Percentiles rank a stretch among this genome's conserved stretches.
Conservation (phyloP, 2,329 filamentous ascomycete species). For the Alternaria atra region DNA sequence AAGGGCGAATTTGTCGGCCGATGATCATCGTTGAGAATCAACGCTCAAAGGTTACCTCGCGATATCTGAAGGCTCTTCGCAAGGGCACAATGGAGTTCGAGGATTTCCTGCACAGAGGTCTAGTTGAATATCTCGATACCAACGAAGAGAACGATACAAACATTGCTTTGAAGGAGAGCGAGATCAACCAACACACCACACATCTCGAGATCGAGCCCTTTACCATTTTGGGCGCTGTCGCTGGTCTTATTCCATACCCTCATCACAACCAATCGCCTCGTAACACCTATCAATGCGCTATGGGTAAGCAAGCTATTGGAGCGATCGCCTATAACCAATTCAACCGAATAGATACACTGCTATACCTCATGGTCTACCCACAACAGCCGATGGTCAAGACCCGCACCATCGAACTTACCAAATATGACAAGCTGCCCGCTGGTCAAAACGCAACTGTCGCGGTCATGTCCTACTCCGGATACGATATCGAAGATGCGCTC, state of each 20-base stretch:
- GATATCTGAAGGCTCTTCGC: constrained; percentile 82
- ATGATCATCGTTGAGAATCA: constrained; percentile 94
- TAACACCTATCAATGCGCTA: constrained; percentile 99
- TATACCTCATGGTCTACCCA: constrained; percentile 97
- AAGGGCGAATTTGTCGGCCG: constrained; percentile 94
- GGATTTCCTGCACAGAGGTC: constrained; percentile 86
- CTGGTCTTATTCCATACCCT: constrained; percentile 94
- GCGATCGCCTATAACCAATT: constrained; percentile 99
- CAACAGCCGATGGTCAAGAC: constrained; percentile 98
- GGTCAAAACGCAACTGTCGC: constrained; percentile 97
- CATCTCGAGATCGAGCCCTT: constrained; percentile 99
- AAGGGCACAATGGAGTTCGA: constrained; percentile 89
- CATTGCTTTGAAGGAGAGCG: constrained; percentile 86
- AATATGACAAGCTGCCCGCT: constrained; percentile 96
- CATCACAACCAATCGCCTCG: constrained; percentile 98
- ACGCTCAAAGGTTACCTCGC: constrained; percentile 78
- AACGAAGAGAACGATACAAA: constrained; percentile 98
- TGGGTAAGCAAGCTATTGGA: constrained; percentile 99
- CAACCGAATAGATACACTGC: constrained; percentile 91
- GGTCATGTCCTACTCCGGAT: constrained; percentile 99
- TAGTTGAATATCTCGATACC: constrained; percentile 96
- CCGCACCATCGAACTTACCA: constrained; percentile 93
- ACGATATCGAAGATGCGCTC: constrained; percentile 98
- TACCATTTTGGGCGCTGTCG: constrained; percentile 93
- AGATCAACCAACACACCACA: constrained; percentile 84